phyloP scores from a whole-genome alignment of 164 flowering plant genomes.

The Chloranthus sessilifolius region DNA sequence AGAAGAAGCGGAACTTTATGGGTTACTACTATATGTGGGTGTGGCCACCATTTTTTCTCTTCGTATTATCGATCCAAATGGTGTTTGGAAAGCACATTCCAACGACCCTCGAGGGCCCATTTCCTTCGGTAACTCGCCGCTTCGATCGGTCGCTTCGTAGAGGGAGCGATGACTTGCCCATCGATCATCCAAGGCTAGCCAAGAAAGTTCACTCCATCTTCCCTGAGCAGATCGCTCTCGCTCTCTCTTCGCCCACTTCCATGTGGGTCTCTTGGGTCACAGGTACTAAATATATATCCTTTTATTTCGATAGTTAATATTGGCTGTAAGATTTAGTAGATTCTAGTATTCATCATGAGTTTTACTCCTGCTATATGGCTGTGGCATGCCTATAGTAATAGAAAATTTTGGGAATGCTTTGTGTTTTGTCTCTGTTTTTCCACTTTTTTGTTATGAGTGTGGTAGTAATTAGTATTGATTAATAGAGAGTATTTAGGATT shows the following conservation, averaged over 20 bases:
- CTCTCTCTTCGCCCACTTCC: slow-evolving; percentile 68
- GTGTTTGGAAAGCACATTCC: slow-evolving; percentile 33
- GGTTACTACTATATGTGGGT: neutral
- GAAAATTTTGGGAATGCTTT: neutral
- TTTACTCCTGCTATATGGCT: neutral
- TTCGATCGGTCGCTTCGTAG: slow-evolving; percentile 63
- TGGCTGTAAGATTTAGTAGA: neutral
- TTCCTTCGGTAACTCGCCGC: slow-evolving; percentile 54
- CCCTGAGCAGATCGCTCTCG: slow-evolving; percentile 83
- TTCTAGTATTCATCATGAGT: neutral
- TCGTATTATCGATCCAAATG: neutral
- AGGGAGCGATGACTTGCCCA: slow-evolving; percentile 81
- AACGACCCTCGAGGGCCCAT: slow-evolving; percentile 85
- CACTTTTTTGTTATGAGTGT: too few relatives aligned
- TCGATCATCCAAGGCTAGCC: slow-evolving; percentile 57
- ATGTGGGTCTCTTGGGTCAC: slow-evolving; percentile 96
- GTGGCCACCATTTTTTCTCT: neutral
- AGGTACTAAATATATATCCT: slow-evolving; percentile 32
- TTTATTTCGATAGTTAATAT: neutral
- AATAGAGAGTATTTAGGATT: too few relatives aligned
- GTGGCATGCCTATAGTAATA: too few relatives aligned
- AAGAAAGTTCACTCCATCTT: slow-evolving; percentile 51
- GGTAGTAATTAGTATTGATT: too few relatives aligned
- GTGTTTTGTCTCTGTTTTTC: neutral
- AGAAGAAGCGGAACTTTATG: slow-evolving; percentile 4